phyloP scores from a whole-genome alignment of 169 alveolate species.

The Cystoisospora suis region DNA sequence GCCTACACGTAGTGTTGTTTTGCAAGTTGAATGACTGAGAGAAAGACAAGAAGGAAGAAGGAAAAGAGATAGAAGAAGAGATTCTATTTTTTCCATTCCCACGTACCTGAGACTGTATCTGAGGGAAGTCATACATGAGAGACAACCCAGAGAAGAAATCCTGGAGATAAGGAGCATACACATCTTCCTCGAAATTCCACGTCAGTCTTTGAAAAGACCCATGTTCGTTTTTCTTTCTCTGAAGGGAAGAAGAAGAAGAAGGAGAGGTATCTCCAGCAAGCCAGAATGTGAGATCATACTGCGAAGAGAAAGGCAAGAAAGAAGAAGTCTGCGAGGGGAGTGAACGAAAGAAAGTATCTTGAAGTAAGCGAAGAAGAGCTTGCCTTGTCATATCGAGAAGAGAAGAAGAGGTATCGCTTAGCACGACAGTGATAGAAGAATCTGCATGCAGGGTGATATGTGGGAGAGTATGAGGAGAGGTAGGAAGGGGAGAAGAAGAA shows the following conservation, averaged over 20 bases:
- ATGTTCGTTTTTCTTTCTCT: neutral
- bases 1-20: no score
- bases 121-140: neutral
- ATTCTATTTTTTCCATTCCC: neutral
- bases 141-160: neutral
- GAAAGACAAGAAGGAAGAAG: neutral
- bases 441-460: neutral
- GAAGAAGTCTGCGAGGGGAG: neutral
- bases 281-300: slow-evolving; percentile 25
- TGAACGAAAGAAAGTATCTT: neutral
- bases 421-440: neutral
- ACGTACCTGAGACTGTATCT: slow-evolving; percentile 23
- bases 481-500: neutral
- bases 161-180: neutral
- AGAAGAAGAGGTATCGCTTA: neutral
- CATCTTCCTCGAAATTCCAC: neutral
- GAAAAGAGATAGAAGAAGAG: neutral
- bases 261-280: slow-evolving; percentile 7
- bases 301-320: neutral
- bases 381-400: neutral
- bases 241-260: neutral
- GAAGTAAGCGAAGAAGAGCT: neutral
- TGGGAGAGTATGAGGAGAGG: neutral
- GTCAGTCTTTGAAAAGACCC: neutral
- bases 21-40: no score